Conservation (phyloP, 2,329 filamentous ascomycete species). For the Colletotrichum acutatum region DNA sequence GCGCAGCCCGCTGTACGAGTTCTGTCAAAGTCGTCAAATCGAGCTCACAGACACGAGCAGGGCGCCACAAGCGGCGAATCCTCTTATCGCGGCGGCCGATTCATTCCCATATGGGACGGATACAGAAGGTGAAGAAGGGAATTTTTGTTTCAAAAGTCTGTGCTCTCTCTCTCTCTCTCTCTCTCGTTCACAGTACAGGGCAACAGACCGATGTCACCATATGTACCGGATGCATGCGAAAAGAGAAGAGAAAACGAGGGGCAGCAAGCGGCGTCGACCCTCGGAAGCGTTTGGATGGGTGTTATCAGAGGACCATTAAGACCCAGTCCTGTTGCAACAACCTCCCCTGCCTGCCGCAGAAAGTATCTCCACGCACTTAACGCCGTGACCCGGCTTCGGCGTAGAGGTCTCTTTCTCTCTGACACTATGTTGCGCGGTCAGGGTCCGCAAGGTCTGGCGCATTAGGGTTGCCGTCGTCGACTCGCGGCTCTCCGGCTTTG, state of each 20-base stretch:
- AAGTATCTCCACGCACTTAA: constrained; percentile 12
- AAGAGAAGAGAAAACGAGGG: constrained; percentile 10
- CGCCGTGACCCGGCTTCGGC: constrained; percentile 20
- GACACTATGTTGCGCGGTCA: background rate
- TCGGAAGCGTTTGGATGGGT: constrained; percentile 3
- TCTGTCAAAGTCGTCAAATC: constrained; percentile 21
- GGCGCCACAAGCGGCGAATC: constrained; percentile 1
- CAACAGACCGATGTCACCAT: constrained; percentile 23
- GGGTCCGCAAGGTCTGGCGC: constrained; percentile 3
- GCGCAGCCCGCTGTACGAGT: background rate
- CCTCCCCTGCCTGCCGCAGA: constrained; percentile 26
- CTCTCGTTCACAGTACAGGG: background rate
- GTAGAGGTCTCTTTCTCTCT: background rate
- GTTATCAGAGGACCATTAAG: constrained; percentile 6
- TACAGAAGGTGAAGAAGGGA: background rate
- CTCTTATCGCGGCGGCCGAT: background rate
- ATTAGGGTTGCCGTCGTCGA: background rate
- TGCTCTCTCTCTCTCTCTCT: background rate
- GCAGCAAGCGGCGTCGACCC: background rate
- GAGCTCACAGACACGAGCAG: constrained; percentile 6
- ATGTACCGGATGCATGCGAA: constrained; percentile 10
- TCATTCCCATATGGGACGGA: constrained; percentile 26
- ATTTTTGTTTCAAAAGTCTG: constrained; percentile 6
- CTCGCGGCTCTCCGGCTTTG: constrained; percentile 2
- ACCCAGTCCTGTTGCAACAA: constrained; percentile 10